Evolutionary conservation across 495 filamentous ascomycete species (phyloP).

Genomic region (Parachaetomium inaequale): DNA sequence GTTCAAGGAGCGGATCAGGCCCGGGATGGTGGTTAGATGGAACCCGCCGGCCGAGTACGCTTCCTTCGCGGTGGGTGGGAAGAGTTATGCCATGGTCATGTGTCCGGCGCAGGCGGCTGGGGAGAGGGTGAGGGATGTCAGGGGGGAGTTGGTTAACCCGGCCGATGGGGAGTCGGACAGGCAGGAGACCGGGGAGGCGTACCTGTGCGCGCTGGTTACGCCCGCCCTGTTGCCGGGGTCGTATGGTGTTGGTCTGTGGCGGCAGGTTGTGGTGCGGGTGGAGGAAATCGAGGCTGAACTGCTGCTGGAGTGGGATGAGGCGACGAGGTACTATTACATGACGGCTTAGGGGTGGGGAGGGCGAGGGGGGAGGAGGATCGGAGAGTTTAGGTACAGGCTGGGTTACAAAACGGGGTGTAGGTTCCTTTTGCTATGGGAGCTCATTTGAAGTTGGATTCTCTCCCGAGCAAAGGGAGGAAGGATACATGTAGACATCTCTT

Average conservation of each 20-base stretch:
- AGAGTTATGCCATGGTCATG: slow-evolving; percentile 19
- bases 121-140: slow-evolving; percentile 19
- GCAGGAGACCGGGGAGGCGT: slow-evolving; percentile 11
- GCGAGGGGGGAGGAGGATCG: too few relatives aligned
- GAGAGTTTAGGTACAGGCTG: too few relatives aligned
- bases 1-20: slow-evolving; percentile 32
- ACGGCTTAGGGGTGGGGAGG: slow-evolving; percentile 15
- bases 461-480: too few relatives aligned
- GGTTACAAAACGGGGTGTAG: too few relatives aligned
- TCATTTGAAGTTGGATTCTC: too few relatives aligned
- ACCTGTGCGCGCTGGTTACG: slow-evolving; percentile 30
- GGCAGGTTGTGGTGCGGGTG: slow-evolving; percentile 29
- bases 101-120: slow-evolving; percentile 18
- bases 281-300: slow-evolving; percentile 38
- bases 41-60: not conserved
- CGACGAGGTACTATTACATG: slow-evolving; percentile 40
- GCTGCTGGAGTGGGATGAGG: slow-evolving; percentile 40
- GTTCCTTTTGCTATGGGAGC: too few relatives aligned
- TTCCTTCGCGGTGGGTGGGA: not conserved
- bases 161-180: not conserved
- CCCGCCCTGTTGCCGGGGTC: slow-evolving; percentile 30
- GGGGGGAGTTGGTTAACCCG: not conserved
- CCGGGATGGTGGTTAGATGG: slow-evolving; percentile 34
- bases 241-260: slow-evolving; percentile 35
- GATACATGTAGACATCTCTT: too few relatives aligned